phyloP scores from a whole-genome alignment of 2,329 filamentous ascomycete species.

The Daldinia sp. region DNA sequence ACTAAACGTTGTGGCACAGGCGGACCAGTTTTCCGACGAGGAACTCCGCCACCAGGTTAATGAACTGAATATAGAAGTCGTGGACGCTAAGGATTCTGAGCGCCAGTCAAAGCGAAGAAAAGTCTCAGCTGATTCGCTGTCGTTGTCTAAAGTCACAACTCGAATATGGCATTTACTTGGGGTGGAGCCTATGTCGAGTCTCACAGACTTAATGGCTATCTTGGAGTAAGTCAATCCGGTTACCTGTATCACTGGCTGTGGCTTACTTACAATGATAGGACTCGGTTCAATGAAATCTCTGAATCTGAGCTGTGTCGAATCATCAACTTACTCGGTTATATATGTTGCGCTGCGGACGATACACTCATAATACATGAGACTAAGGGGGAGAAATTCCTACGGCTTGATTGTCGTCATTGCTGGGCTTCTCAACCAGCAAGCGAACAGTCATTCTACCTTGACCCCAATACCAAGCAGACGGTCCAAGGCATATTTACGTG shows the following conservation, averaged over 20 bases:
- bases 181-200: conserved; percentile 38
- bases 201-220: conserved; percentile 47
- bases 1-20: conserved; percentile 31
- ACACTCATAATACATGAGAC: conserved; percentile 48
- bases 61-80: conserved; percentile 31
- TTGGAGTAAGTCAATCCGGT: conserved; percentile 55
- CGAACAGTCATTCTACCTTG: conserved; percentile 30
- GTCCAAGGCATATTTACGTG: conserved; percentile 57
- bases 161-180: conserved; percentile 45
- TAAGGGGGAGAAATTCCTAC: conserved; percentile 5
- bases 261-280: conserved; percentile 47
- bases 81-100: conserved; percentile 20
- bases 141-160: conserved; percentile 23
- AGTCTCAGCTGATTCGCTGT: conserved; percentile 31
- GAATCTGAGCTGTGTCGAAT: conserved; percentile 61
- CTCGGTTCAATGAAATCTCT: conserved; percentile 55
- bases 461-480: conserved; percentile 46
- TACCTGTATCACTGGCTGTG: not conserved
- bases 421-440: conserved; percentile 11
- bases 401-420: conserved; percentile 41
- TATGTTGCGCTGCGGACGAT: conserved; percentile 64
- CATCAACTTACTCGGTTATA: conserved; percentile 63
- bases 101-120: conserved; percentile 47
- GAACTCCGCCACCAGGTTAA: conserved; percentile 40
- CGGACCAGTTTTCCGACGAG: conserved; percentile 41